Base-by-base conservation (phyloP, 257 asterid species). In the Eustoma russellianum region DNA sequence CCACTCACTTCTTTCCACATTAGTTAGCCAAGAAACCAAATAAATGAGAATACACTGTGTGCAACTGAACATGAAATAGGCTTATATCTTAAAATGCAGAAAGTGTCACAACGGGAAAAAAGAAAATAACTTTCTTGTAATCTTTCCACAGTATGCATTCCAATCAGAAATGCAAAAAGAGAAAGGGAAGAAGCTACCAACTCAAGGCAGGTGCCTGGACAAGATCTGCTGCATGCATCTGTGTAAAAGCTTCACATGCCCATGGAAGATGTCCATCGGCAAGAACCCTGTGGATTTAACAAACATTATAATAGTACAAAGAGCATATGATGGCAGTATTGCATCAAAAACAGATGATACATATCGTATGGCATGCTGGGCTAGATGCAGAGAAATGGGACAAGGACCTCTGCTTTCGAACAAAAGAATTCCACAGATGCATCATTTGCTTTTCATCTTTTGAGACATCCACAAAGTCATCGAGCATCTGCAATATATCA, bases 361-460 rank as follows among this genome's bases (percentile, higher is more conserved):
- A 4, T 24, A 24, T 24, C 3, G 30, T 4, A 24, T 24, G 30
- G 3, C 2, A 24, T 24, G 30, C 30, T 2, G 30, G 30, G 3
- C 30, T 24, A 24, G 30, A 24, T 24, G 30, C 30, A 2, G 30
- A 24, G 30, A 24, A 3, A 19, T 19, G 28, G 1, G 28, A 50
- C 61, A 48, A 67, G 61, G 19, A 88, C 99, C 99, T 80, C 72
- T 92, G 99, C 79, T 83, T 85, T 64, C 99, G 77, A 47, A 88
- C 92, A 57, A 92, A 88, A 56, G 97, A 92, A 76, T 92, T 92
- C 99, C 99, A 92, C 49, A 92, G 87, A 85, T 85, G 97, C 99
- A 92, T 92, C 83, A 92, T 51, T 68, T 77, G 77, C 77, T 92
- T 92, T 76, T 92, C 99, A 68, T 88, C 92, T 64, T 79, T 83